Conservation (phyloP, 2,329 filamentous ascomycete genomes). For the Colletotrichum musae region DNA sequence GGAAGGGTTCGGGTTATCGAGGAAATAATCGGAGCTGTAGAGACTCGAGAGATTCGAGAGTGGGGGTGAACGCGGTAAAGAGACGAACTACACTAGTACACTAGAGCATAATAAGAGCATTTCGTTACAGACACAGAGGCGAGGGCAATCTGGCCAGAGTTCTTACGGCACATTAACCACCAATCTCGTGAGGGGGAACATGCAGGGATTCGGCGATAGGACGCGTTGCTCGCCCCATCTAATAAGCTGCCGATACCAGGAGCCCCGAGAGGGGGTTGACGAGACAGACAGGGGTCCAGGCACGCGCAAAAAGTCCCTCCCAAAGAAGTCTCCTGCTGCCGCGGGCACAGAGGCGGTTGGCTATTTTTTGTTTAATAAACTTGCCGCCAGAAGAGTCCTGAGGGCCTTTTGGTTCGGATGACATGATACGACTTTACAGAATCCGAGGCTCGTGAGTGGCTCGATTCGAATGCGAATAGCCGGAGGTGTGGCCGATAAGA, state of each 20-base stretch:
- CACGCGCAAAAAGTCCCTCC: constrained; percentile 33
- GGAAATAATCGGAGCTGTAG: too few relatives aligned
- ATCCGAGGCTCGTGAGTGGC: constrained; percentile 17
- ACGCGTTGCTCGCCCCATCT: constrained; percentile 24
- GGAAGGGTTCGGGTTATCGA: too few relatives aligned
- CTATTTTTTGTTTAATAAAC: constrained; percentile 11
- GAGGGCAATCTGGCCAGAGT: constrained; percentile 21
- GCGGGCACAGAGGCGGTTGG: not conserved
- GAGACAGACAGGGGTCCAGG: not conserved
- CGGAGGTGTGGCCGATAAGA: constrained; percentile 25
- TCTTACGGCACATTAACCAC: constrained; percentile 3
- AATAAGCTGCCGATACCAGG: constrained; percentile 32
- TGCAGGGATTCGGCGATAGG: constrained; percentile 19
- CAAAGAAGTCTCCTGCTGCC: constrained; percentile 16
- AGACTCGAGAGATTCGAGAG: too few relatives aligned
- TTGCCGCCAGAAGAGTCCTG: constrained; percentile 12
- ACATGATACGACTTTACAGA: constrained; percentile 21
- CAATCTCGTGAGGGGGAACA: constrained; percentile 1
- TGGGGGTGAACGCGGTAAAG: not conserved
- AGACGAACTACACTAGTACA: not conserved
- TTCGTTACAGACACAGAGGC: not conserved
- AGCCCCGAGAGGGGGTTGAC: constrained; percentile 12
- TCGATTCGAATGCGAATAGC: not conserved
- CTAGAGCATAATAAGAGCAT: not conserved
- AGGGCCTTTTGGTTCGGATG: constrained; percentile 6